These are phyloP conservation scores for Pichia sp. DNA, from an alignment of 1,139 yeast genomes.

Conservation along the genomic window DNA sequence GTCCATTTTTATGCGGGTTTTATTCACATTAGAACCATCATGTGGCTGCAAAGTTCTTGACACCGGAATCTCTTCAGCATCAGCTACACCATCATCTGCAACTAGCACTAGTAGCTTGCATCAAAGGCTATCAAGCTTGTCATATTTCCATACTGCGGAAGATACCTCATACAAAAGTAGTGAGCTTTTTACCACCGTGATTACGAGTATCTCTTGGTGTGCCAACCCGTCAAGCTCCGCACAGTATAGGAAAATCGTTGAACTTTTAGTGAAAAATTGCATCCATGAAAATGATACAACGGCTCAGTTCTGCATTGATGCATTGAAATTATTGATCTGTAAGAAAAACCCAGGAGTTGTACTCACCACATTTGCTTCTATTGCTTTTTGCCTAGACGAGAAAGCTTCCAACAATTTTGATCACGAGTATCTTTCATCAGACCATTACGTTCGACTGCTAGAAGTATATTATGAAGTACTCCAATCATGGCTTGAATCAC, in stretches of 20 bases:
- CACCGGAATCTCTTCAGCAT: conserved; percentile 3
- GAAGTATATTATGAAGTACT: conserved; percentile 71
- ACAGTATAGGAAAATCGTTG: conserved; percentile 56
- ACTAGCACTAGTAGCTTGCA: conserved; percentile 18
- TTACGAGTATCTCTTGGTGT: conserved; percentile 34
- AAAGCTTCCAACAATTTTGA: conserved; percentile 52
- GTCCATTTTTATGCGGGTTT: conserved; percentile 48
- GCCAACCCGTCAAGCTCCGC: conserved; percentile 18
- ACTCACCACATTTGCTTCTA: conserved; percentile 68
- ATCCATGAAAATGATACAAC: conserved; percentile 59
- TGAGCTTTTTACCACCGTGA: conserved; percentile 62
- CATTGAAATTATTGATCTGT: conserved; percentile 60
- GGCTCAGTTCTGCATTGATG: conserved; percentile 52
- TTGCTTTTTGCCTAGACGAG: conserved; percentile 76
- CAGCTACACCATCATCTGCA: conserved; percentile 19
- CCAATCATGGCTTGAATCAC: conserved; percentile 71
- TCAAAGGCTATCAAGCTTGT: conserved; percentile 20
- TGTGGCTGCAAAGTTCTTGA: conserved; percentile 39
- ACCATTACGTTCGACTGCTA: conserved; percentile 53
- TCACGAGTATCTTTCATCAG: conserved; percentile 34
- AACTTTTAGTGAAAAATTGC: conserved; percentile 67
- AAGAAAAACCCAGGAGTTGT: conserved; percentile 66
- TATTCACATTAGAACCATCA: conserved; percentile 52
- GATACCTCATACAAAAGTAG: conserved; percentile 30
- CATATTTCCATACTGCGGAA: conserved; percentile 22